Percentiles rank a stretch among this genome's conserved stretches.
Evolutionary conservation across 331 rosid genomes (phyloP).

Genomic region (Acacia concinna): DNA sequence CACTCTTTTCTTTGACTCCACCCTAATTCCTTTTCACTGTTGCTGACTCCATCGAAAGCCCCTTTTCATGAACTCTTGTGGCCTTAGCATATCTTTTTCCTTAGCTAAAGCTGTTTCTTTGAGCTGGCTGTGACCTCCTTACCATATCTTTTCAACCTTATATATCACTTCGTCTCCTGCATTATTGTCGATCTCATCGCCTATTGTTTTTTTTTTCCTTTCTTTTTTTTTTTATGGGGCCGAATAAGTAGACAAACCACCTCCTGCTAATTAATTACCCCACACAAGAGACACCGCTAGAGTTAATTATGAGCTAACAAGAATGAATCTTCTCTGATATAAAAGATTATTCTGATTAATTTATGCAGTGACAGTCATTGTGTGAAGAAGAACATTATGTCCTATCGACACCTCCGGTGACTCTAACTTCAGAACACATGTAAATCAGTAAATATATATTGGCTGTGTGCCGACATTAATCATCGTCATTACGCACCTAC

Average conservation of each 20-base stretch:
- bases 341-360: background rate
- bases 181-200: background rate
- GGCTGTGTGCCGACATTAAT: background rate
- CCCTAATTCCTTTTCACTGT: slow-evolving; percentile 30
- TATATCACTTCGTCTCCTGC: background rate
- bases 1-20: slow-evolving; percentile 59
- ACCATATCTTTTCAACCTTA: background rate
- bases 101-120: background rate
- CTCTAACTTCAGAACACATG: background rate
- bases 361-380: background rate
- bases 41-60: slow-evolving; percentile 1
- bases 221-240: too few species aligned
- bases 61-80: slow-evolving; percentile 20
- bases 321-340: background rate
- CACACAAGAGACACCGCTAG: background rate
- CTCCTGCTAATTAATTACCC: background rate
- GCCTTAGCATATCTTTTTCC: slow-evolving; percentile 10
- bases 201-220: background rate
- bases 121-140: background rate
- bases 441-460: background rate
- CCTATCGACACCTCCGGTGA: background rate
- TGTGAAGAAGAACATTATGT: background rate
- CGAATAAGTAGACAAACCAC: background rate
- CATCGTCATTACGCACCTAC: background rate
- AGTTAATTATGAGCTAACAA: background rate